Evolutionary conservation across 257 asterid species (phyloP).

Genomic region (Datura wrightii): DNA sequence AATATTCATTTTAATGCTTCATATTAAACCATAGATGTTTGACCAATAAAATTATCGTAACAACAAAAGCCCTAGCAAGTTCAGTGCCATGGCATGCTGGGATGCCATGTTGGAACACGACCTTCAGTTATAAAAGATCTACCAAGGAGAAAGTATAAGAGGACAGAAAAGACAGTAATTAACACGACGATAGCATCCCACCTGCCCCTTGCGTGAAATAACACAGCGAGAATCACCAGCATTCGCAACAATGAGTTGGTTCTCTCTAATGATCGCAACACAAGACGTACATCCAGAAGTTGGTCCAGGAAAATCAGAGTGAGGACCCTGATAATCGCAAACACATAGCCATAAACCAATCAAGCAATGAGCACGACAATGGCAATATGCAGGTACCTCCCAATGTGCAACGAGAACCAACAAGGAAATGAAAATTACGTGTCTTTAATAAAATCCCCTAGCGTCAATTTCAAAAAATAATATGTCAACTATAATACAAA

Average conservation of each 20-base stretch:
- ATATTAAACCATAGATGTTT: slow-evolving; percentile 3
- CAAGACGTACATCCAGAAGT: slow-evolving; percentile 97
- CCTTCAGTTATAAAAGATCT: slow-evolving; percentile 1
- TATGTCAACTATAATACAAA: slow-evolving; percentile 3
- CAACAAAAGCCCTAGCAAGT: slow-evolving; percentile 20
- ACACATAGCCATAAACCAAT: slow-evolving; percentile 20
- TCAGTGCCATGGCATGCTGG: slow-evolving; percentile 21
- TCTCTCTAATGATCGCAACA: slow-evolving; percentile 80
- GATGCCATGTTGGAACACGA: not conserved
- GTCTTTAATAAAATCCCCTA: not conserved
- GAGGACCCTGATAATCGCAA: slow-evolving; percentile 75
- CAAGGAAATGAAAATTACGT: not conserved
- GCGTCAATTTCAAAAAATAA: not conserved
- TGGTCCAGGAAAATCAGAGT: slow-evolving; percentile 96
- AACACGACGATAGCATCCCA: slow-evolving; percentile 37
- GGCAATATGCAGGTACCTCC: not conserved
- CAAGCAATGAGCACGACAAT: slow-evolving; percentile 16
- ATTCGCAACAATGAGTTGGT: slow-evolving; percentile 87
- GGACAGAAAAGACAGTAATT: not conserved
- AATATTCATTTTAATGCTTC: slow-evolving; percentile 7
- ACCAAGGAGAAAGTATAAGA: not conserved
- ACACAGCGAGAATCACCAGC: slow-evolving; percentile 99
- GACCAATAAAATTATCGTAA: not conserved
- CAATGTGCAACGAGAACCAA: not conserved
- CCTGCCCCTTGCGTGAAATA: slow-evolving; percentile 97